Conservation (phyloP, 2,329 filamentous ascomycete genomes). For the Venturia asperata region DNA sequence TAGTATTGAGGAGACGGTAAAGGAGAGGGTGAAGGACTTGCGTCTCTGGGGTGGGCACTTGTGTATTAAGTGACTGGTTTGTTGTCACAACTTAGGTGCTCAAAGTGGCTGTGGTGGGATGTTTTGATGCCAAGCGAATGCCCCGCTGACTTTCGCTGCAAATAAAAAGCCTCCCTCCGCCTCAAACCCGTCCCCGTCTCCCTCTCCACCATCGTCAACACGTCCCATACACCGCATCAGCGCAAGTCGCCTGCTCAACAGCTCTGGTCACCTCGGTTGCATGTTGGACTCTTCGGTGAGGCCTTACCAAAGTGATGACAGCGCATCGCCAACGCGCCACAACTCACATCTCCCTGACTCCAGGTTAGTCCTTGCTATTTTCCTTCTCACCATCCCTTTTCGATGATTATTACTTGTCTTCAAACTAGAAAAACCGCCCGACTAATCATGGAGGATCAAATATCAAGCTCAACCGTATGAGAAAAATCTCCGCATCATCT, state of each 20-base stretch:
- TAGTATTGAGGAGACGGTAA: not conserved
- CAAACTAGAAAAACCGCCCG: slow-evolving; percentile 14
- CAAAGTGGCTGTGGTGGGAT: slow-evolving; percentile 4
- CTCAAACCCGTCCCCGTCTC: not conserved
- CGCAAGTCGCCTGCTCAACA: not conserved
- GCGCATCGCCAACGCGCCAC: not conserved
- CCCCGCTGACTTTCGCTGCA: no score
- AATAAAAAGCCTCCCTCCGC: not conserved
- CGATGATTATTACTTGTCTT: slow-evolving; percentile 15
- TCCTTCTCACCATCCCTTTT: not conserved
- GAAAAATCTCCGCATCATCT: not conserved
- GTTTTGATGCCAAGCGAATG: not conserved
- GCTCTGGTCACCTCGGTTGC: not conserved
- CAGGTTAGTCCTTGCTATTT: slow-evolving; percentile 10
- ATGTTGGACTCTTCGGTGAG: not conserved
- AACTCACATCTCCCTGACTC: not conserved
- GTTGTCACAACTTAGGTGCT: slow-evolving; percentile 2
- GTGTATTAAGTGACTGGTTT: not conserved
- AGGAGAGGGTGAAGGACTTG: not conserved
- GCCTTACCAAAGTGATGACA: not conserved
- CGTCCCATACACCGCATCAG: not conserved
- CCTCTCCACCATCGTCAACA: not conserved
- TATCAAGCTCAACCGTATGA: slow-evolving; percentile 15
- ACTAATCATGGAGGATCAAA: slow-evolving; percentile 13
- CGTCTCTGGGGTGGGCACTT: not conserved